phyloP scores from a whole-genome alignment of 1,284 basidiomycete genomes.

The Moniliella sp. region DNA sequence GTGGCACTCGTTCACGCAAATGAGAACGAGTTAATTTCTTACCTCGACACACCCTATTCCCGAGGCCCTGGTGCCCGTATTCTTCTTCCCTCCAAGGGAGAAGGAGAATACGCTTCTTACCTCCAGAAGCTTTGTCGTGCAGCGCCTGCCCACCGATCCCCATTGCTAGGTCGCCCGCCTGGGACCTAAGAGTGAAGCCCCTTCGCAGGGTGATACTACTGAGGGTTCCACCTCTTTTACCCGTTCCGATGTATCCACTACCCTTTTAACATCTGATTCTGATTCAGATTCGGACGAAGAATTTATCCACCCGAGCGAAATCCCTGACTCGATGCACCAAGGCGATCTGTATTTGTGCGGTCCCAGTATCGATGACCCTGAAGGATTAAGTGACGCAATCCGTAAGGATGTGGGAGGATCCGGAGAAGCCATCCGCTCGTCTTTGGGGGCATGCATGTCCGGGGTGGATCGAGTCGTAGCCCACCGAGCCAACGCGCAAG shows the following conservation, averaged over 20 bases:
- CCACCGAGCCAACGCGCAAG: not conserved
- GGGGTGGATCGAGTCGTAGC: constrained; percentile 23
- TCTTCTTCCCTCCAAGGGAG: not conserved
- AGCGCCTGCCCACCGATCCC: constrained; percentile 1
- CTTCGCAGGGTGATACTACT: not conserved
- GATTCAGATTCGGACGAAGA: constrained; percentile 1
- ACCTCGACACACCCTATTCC: constrained; percentile 1
- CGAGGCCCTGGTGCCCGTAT: not conserved
- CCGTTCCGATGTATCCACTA: not conserved
- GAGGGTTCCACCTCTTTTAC: not conserved
- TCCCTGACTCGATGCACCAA: constrained; percentile 19
- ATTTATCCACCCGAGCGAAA: constrained; percentile 15
- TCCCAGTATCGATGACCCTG: constrained; percentile 4
- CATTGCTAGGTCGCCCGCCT: no score
- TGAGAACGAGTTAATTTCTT: constrained; percentile 1
- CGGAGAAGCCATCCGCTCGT: constrained; percentile 20
- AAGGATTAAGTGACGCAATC: no score
- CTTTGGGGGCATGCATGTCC: constrained; percentile 21
- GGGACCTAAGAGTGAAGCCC: not conserved
- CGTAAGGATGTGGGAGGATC: constrained; percentile 19
- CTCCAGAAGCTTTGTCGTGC: not conserved
- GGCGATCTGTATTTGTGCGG: constrained; percentile 28
- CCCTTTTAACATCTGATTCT: not conserved
- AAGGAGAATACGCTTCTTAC: not conserved
- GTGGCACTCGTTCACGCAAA: constrained; percentile 5